Conservation (phyloP, 2,329 filamentous ascomycete genomes). For the Rhinocladiella mackenziei region DNA sequence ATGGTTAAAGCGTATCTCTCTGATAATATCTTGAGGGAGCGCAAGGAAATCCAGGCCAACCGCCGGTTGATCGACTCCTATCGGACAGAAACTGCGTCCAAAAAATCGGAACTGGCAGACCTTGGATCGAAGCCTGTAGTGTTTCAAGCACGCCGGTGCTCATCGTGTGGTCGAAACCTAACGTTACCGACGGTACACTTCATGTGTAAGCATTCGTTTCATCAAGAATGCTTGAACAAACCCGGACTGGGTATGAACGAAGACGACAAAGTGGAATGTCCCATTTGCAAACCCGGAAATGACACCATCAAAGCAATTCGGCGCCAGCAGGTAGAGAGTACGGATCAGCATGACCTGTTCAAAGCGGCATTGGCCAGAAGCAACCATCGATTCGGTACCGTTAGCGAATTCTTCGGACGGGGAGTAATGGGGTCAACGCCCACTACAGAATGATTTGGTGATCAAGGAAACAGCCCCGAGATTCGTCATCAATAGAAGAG, state of each 20-base stretch:
- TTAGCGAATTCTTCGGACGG: slow-evolving; percentile 91
- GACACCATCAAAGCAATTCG: slow-evolving; percentile 84
- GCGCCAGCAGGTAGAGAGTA: slow-evolving; percentile 78
- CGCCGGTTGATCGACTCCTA: slow-evolving; percentile 78
- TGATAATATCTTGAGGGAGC: slow-evolving; percentile 81
- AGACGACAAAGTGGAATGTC: slow-evolving; percentile 71
- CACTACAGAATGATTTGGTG: slow-evolving; percentile 16
- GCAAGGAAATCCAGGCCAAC: slow-evolving; percentile 80
- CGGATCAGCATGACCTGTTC: slow-evolving; percentile 85
- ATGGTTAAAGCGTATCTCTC: slow-evolving; percentile 92
- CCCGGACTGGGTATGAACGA: slow-evolving; percentile 42
- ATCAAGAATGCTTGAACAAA: slow-evolving; percentile 78
- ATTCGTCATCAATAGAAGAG: no score
- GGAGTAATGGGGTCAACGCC: slow-evolving; percentile 67
- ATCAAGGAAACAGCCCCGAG: not conserved
- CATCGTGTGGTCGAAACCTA: slow-evolving; percentile 70
- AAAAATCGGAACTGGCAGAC: slow-evolving; percentile 72
- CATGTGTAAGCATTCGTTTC: slow-evolving; percentile 94
- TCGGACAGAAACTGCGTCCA: slow-evolving; percentile 74
- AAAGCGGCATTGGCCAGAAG: slow-evolving; percentile 71
- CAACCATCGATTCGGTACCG: slow-evolving; percentile 70
- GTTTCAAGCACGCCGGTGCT: slow-evolving; percentile 86
- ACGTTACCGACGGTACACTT: slow-evolving; percentile 93
- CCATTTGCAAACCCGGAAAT: slow-evolving; percentile 77
- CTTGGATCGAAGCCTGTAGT: slow-evolving; percentile 75